Evolutionary conservation across 495 filamentous ascomycete species (phyloP), one percentile per base, ranked within the genome.

Genomic region (Glonium stellatum): DNA sequence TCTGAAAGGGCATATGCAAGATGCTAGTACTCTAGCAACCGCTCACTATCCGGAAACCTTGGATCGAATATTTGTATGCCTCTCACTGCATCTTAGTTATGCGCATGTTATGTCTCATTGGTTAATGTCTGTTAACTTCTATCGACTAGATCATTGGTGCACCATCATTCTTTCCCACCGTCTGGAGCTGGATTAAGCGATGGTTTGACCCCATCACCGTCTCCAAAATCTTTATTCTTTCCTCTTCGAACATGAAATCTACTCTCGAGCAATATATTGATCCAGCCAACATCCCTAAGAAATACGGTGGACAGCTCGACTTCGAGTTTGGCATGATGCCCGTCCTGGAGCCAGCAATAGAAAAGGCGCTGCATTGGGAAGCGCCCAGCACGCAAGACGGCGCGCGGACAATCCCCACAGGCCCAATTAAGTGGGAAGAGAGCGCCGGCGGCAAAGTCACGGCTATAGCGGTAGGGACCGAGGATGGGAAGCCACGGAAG

Each of bases 151-250:
- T 96, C 68, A 87, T 96, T 61, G 89, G 90, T 48, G 91, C 91
- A 0, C 91, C 91, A 4, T 78, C 82, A 46, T 96, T 95, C 79
- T 96, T 96, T 76, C 88, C 88, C 31, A 95, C 90, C 11, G 88
- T 96, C 54, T 95, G 91, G 91, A 82, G 87, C 62, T 95, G 91
- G 91, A 86, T 95, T 73, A 95, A 95, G 77, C 84, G 85, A 68
- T 96, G 91, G 91, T 95, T 95, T 70, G 91, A 96, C 74, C 91
- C 91, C 25, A 87, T 87, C 58, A 96, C 91, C 48, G 89, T 90
- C 3, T 90, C 87, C 61, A 95, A 96, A 75, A 95, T 96, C 67
- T 92, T 95, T 70, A 90, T 96, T 63, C 81, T 95, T 58, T 78
- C 78, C 53, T 73, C 82, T 22, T 66, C 79, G 35, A 85, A 93